Evolutionary conservation across 352 stramenopile genomes (phyloP).

Genomic region (Globisporangium perplexum): DNA sequence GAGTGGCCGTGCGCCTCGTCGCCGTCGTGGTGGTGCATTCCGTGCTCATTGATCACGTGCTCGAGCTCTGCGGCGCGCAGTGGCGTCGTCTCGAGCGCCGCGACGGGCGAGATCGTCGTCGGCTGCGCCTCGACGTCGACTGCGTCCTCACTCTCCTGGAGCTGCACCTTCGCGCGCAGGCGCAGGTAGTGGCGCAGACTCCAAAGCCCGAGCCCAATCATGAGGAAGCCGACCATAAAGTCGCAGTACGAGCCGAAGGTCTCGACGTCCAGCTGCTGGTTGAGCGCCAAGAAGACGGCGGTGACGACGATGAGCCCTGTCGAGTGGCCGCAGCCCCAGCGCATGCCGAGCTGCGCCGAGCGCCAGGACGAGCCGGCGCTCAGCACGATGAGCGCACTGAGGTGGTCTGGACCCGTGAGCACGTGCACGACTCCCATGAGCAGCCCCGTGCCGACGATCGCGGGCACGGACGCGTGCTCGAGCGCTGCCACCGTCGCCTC

Average conservation of each 20-base stretch:
- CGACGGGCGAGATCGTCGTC: background rate
- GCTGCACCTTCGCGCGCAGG: constrained; percentile 26
- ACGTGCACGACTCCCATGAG: constrained; percentile 63
- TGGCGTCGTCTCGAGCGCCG: constrained; percentile 25
- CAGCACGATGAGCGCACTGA: constrained; percentile 82
- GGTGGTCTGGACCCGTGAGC: constrained; percentile 76
- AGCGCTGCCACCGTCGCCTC: constrained; percentile 20
- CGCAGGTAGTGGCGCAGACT: constrained; percentile 46
- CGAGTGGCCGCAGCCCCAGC: constrained; percentile 88
- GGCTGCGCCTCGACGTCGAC: constrained; percentile 1
- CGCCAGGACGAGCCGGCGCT: constrained; percentile 62
- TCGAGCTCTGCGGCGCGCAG: constrained; percentile 16
- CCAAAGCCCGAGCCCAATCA: constrained; percentile 56
- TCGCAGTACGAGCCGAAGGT: constrained; percentile 56
- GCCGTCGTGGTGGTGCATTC: constrained; percentile 24
- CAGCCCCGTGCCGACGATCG: constrained; percentile 46
- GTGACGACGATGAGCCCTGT: constrained; percentile 78
- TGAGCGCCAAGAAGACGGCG: constrained; percentile 53
- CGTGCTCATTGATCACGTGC: constrained; percentile 33
- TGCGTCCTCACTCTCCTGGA: background rate
- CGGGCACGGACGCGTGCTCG: constrained; percentile 26
- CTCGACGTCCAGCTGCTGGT: constrained; percentile 44
- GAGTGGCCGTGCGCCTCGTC: constrained; percentile 6
- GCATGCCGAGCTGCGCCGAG: constrained; percentile 76
- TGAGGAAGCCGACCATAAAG: constrained; percentile 69